phyloP scores from a whole-genome alignment of 1,284 basidiomycete species.

The Melampsora larici-populina region DNA sequence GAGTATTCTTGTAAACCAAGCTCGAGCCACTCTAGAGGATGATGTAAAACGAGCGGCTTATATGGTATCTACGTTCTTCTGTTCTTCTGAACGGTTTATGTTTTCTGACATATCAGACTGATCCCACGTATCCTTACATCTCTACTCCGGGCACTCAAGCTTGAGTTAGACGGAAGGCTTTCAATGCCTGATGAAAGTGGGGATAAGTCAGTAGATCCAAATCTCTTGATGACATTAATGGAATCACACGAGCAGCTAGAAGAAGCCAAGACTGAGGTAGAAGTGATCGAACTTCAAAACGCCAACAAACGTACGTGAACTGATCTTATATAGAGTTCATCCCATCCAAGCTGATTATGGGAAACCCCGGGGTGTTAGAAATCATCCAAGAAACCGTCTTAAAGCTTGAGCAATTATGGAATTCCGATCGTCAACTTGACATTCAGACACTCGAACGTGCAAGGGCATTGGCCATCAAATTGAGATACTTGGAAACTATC shows the following conservation, averaged over 20 bases:
- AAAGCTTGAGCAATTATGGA: neutral
- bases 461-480: neutral
- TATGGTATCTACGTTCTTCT: constrained; percentile 1
- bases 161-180: constrained; percentile 22
- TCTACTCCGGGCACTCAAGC: too few species aligned
- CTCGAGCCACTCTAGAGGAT: constrained; percentile 8
- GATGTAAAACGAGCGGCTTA: constrained; percentile 31
- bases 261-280: constrained; percentile 60
- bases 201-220: constrained; percentile 70
- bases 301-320: constrained; percentile 64
- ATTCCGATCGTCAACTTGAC: neutral
- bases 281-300: constrained; percentile 61
- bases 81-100: too few species aligned
- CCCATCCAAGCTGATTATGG: neutral
- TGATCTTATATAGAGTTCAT: neutral
- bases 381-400: neutral
- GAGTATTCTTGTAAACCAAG: constrained; percentile 32
- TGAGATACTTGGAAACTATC: neutral
- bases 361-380: too few species aligned
- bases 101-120: too few species aligned
- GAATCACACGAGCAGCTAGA: constrained; percentile 77
- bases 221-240: constrained; percentile 74
- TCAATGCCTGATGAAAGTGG: constrained; percentile 7
- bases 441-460: neutral
- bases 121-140: too few species aligned